phyloP scores from a whole-genome alignment of 2,329 filamentous ascomycete species.

The Curvularia verruculosa region DNA sequence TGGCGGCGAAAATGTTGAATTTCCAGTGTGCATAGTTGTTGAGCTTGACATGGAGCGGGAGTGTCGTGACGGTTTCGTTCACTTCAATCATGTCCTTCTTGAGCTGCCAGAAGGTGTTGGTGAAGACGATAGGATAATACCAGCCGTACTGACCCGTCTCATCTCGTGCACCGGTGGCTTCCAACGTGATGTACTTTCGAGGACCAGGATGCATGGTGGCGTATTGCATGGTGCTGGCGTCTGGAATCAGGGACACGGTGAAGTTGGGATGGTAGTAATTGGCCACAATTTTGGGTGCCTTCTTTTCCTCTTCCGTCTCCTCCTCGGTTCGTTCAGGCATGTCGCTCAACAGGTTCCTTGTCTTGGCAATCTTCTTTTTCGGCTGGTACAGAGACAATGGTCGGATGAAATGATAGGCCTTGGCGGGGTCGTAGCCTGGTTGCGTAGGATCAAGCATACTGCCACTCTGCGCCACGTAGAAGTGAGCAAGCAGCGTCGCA shows the following conservation, averaged over 20 bases:
- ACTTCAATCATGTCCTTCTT: slow-evolving; percentile 87
- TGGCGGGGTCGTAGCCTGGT: slow-evolving; percentile 72
- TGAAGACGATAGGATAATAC: slow-evolving; percentile 89
- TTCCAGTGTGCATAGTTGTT: slow-evolving; percentile 86
- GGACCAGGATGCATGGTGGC: slow-evolving; percentile 72
- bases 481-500: slow-evolving; percentile 92
- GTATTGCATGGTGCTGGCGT: slow-evolving; percentile 73
- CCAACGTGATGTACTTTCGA: slow-evolving; percentile 78
- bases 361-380: slow-evolving; percentile 89
- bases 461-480: slow-evolving; percentile 82
- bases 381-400: slow-evolving; percentile 88
- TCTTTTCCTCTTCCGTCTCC: slow-evolving; percentile 57
- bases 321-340: slow-evolving; percentile 55
- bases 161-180: slow-evolving; percentile 81
- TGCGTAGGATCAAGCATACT: slow-evolving; percentile 76
- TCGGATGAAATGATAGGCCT: slow-evolving; percentile 82
- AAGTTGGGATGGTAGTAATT: slow-evolving; percentile 97
- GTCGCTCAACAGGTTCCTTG: slow-evolving; percentile 76
- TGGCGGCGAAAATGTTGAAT: slow-evolving; percentile 80
- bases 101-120: slow-evolving; percentile 98
- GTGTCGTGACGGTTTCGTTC: slow-evolving; percentile 83
- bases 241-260: slow-evolving; percentile 84
- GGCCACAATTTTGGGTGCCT: slow-evolving; percentile 70
- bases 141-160: slow-evolving; percentile 84
- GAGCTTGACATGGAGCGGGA: slow-evolving; percentile 83